Conservation (phyloP, 371 early-diverging fungal genomes). For the Saksenaea oblongispora region DNA sequence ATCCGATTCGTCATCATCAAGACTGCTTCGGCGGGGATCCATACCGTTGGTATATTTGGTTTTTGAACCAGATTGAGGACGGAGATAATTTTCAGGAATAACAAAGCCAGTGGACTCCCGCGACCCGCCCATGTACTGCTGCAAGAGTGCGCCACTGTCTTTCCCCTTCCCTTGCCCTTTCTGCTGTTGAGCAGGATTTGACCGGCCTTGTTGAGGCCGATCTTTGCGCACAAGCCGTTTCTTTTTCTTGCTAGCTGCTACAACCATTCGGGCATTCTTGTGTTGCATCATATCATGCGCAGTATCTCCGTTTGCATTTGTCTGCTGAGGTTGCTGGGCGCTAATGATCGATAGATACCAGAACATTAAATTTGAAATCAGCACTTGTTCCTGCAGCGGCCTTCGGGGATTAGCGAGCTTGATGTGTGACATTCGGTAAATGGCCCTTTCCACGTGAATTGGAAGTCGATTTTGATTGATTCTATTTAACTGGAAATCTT, state of each 20-base stretch:
- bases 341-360: conserved; percentile 84
- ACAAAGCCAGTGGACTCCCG: conserved; percentile 43
- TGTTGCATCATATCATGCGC: conserved; percentile 14
- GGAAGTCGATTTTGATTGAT: conserved; percentile 70
- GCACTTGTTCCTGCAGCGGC: conserved; percentile 88
- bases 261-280: conserved; percentile 14
- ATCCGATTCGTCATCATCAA: conserved; percentile 18
- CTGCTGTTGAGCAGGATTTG: not conserved
- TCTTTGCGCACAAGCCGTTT: conserved; percentile 15
- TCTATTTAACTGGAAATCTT: conserved; percentile 57
- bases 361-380: conserved; percentile 95
- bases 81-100: conserved; percentile 44
- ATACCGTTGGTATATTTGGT: not conserved
- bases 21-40: conserved; percentile 7
- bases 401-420: conserved; percentile 91
- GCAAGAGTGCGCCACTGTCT: not conserved
- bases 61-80: conserved; percentile 10
- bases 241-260: conserved; percentile 20
- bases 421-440: conserved; percentile 89
- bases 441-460: conserved; percentile 83
- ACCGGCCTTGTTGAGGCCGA: conserved; percentile 10
- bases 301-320: conserved; percentile 7
- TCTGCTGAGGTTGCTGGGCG: conserved; percentile 10
- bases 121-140: conserved; percentile 9
- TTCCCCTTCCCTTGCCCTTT: not conserved